phyloP scores from a whole-genome alignment of 306 rosid species.

The Quercus mongolica region DNA sequence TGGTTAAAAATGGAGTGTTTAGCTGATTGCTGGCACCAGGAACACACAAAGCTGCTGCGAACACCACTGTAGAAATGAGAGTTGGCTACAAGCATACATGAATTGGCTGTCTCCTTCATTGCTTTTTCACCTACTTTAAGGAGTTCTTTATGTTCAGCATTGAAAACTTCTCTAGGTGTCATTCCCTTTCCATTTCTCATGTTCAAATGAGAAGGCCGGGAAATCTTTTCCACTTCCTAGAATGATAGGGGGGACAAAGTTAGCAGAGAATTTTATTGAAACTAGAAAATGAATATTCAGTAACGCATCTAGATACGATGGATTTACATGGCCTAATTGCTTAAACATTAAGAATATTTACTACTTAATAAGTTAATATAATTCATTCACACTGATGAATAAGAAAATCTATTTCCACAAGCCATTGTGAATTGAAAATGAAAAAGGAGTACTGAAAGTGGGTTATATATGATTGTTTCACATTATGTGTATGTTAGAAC shows the following conservation, averaged over 20 bases:
- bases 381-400: no score
- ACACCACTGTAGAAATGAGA: neutral
- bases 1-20: neutral
- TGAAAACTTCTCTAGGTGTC: neutral
- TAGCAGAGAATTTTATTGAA: no score
- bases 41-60: neutral
- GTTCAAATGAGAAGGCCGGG: neutral
- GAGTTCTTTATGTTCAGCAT: neutral
- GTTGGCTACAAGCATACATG: conserved; percentile 21
- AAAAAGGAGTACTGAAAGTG: neutral
- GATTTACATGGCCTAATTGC: neutral
- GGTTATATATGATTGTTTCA: neutral
- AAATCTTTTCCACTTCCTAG: neutral
- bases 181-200: neutral
- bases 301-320: neutral
- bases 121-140: neutral
- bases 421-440: no score
- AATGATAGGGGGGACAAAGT: neutral
- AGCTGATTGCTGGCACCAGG: neutral
- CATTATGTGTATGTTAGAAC: no score
- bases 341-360: no score
- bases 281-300: no score
- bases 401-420: no score
- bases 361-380: no score
- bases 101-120: neutral